phyloP scores from a whole-genome alignment of 2,329 filamentous ascomycete genomes.

The Xylariales sp. region DNA sequence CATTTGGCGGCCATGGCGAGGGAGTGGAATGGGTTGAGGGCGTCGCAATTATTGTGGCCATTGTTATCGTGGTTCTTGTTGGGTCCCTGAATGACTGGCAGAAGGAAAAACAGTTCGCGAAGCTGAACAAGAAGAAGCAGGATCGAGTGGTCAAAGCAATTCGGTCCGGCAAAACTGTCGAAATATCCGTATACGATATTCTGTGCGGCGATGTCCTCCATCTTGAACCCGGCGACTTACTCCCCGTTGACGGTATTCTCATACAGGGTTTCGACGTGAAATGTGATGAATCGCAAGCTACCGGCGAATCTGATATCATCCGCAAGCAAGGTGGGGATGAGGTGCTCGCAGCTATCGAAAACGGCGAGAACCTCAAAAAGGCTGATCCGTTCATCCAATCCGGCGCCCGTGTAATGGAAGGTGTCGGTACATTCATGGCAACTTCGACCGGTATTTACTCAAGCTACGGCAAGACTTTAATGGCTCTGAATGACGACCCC shows the following conservation, averaged over 20 bases:
- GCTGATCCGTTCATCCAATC: conserved; percentile 84
- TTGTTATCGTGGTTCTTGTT: conserved; percentile 70
- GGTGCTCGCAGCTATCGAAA: conserved; percentile 65
- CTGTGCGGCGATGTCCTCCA: conserved; percentile 67
- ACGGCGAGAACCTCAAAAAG: conserved; percentile 61
- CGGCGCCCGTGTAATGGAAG: conserved; percentile 72
- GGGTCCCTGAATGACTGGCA: conserved; percentile 76
- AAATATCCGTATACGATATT: conserved; percentile 66
- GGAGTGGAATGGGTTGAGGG: conserved; percentile 76
- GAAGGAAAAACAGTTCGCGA: conserved; percentile 75
- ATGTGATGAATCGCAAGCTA: conserved; percentile 73
- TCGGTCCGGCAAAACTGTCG: conserved; percentile 64
- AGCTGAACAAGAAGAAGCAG: conserved; percentile 74
- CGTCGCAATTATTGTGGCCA: conserved; percentile 77
- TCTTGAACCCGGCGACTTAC: conserved; percentile 70
- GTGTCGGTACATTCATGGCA: conserved; percentile 68
- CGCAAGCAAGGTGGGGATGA: conserved; percentile 64
- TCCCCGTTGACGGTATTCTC: conserved; percentile 69
- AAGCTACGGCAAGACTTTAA: conserved; percentile 70
- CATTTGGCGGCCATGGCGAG: conserved; percentile 56
- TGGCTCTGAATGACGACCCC: conserved; percentile 67
- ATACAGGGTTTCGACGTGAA: conserved; percentile 71
- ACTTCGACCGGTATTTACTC: conserved; percentile 71
- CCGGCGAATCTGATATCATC: conserved; percentile 73
- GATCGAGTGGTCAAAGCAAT: conserved; percentile 68